Evolutionary conservation across 2,329 filamentous ascomycete species (phyloP).

Genomic region (Neocucurbitaria cava): DNA sequence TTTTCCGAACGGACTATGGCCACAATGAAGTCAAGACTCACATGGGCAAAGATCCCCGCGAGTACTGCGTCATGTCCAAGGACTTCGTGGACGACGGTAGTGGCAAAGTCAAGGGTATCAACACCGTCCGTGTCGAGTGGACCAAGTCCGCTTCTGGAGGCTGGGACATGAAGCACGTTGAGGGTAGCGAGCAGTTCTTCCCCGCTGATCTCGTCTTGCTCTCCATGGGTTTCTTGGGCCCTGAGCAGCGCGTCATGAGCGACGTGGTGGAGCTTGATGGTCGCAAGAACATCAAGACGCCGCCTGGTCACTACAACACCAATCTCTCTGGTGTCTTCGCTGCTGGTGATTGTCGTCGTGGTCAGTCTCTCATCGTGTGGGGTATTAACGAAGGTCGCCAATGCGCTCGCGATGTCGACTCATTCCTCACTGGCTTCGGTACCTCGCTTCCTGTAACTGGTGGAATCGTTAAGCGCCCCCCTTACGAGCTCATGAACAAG

Average conservation of each 20-base stretch:
- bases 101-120: conserved; percentile 93
- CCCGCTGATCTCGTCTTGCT: conserved; percentile 91
- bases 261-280: conserved; percentile 89
- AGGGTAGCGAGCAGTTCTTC: conserved; percentile 94
- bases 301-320: conserved; percentile 84
- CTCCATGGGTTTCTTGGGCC: conserved; percentile 97
- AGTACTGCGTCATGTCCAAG: conserved; percentile 98
- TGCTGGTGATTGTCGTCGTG: conserved; percentile 92
- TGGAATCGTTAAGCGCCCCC: conserved; percentile 87
- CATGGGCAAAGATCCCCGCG: conserved; percentile 93
- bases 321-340: conserved; percentile 90
- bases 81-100: conserved; percentile 90
- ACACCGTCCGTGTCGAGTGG: conserved; percentile 95
- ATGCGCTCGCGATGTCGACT: conserved; percentile 88
- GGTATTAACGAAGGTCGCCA: conserved; percentile 97
- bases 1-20: conserved; percentile 98
- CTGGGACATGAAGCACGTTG: conserved; percentile 98
- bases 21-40: conserved; percentile 96
- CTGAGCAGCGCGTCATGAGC: conserved; percentile 85
- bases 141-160: conserved; percentile 86
- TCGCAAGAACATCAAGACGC: conserved; percentile 95
- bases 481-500: conserved; percentile 69
- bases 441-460: conserved; percentile 87
- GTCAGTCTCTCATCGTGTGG: conserved; percentile 96
- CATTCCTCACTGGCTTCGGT: conserved; percentile 77